Conservation (phyloP, 2,329 filamentous ascomycete genomes). For the Talaromyces sp. region DNA sequence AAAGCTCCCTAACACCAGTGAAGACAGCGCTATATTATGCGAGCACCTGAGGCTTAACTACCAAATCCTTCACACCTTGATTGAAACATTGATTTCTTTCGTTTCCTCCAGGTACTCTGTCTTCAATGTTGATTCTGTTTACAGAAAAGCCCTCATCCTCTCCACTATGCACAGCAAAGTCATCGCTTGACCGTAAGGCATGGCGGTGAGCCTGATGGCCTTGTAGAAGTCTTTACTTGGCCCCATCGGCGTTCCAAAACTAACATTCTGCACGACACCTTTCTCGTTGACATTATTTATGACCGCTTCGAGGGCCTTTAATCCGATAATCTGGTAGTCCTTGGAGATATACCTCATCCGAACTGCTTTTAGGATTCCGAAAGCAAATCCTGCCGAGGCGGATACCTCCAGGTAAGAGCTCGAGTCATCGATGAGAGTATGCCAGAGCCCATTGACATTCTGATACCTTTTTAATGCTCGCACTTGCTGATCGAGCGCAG, state of each 20-base stretch:
- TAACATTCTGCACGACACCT: constrained; percentile 73
- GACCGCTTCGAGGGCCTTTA: constrained; percentile 69
- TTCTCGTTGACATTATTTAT: constrained; percentile 65
- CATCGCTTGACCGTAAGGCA: constrained; percentile 86
- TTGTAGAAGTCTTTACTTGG: constrained; percentile 74
- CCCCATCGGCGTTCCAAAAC: constrained; percentile 80
- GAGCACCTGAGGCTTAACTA: too few species aligned
- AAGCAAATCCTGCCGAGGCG: constrained; percentile 79
- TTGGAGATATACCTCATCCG: constrained; percentile 69
- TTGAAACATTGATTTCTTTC: too few species aligned
- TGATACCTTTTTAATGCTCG: constrained; percentile 66
- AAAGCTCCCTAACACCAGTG: too few species aligned
- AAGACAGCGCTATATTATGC: too few species aligned
- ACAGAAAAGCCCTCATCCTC: not conserved
- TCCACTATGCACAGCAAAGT: not conserved
- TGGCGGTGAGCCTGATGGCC: constrained; percentile 73
- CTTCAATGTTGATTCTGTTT: not conserved
- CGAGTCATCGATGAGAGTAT: constrained; percentile 71
- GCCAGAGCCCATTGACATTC: constrained; percentile 67
- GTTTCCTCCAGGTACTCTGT: too few species aligned
- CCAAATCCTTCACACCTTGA: too few species aligned
- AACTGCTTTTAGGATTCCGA: constrained; percentile 74
- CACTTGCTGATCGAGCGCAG: constrained; percentile 69
- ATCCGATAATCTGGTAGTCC: constrained; percentile 63
- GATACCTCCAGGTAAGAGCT: constrained; percentile 77